Conservation (phyloP, 1,284 basidiomycete genomes). For the Meira nashicola region DNA sequence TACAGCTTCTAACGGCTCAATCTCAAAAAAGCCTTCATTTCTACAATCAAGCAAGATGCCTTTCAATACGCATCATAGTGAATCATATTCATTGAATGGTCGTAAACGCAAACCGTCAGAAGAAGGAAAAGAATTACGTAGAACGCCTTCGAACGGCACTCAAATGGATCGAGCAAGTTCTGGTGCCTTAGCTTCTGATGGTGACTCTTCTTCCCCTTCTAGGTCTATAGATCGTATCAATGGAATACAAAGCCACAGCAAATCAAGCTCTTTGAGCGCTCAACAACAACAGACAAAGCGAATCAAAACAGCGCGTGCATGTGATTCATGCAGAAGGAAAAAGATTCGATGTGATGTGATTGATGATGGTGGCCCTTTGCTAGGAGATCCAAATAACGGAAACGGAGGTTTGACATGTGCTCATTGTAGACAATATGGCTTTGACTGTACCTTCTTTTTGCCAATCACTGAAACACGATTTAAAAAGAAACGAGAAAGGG, state of each 20-base stretch:
- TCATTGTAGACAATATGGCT: conserved; percentile 40
- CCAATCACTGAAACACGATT: conserved; percentile 97
- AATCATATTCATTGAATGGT: too few relatives aligned
- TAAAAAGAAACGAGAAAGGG: conserved; percentile 75
- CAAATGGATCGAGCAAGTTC: neutral
- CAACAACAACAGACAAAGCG: conserved; percentile 63
- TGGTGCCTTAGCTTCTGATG: neutral
- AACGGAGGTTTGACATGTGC: conserved; percentile 36
- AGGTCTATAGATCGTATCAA: neutral
- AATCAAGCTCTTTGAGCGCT: neutral
- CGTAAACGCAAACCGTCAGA: too few relatives aligned
- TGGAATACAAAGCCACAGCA: neutral
- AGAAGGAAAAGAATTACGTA: too few relatives aligned
- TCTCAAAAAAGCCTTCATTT: too few relatives aligned
- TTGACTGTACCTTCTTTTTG: conserved; percentile 67
- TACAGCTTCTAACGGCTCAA: too few relatives aligned
- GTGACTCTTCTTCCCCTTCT: neutral
- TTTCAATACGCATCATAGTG: too few relatives aligned
- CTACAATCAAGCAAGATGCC: too few relatives aligned
- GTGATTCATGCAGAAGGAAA: conserved; percentile 82
- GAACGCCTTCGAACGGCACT: too few relatives aligned
- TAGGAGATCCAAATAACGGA: conserved; percentile 34
- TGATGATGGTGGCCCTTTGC: conserved; percentile 43
- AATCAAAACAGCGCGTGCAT: conserved; percentile 82
- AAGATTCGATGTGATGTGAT: conserved; percentile 69